Evolutionary conservation across 2,329 filamentous ascomycete genomes (phyloP), one percentile per base, ranked within the genome.

Genomic region (Elsinoe necatrix): DNA sequence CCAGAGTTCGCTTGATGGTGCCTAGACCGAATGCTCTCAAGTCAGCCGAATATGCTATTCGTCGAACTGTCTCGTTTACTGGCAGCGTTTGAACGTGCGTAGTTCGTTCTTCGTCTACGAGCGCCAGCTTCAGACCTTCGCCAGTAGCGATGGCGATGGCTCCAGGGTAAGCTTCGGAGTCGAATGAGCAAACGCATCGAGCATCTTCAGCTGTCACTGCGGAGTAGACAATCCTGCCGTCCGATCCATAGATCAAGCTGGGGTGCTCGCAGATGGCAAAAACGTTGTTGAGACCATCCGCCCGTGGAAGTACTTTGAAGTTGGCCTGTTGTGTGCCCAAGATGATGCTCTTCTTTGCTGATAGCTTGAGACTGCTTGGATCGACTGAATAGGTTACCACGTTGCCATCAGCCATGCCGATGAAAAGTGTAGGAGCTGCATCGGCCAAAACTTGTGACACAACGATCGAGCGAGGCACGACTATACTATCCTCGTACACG

Each of bases 211-310:
- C 89, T 11, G 92, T 95, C 1, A 96, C 89, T 1, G 93, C 91
- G 3, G 91, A 95, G 72, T 95, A 98, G 0, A 95, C 83, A 39
- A 96, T 86, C 20, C 91, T 81, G 0, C 87, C 89, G 67, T 96
- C 90, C 0, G 85, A 84, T 7, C 87, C 87, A 67, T 98, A 96
- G 50, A 98, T 95, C 56, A 98, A 73, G 61, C 89, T 96, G 0
- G 93, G 88, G 66, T 96, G 89, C 65, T 98, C 93, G 57, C 90
- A 95, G 0, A 89, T 95, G 0, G 90, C 89, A 68, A 98, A 95
- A 0, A 98, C 84, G 63, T 87, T 95, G 67, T 80, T 87, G 0
- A 89, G 73, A 0, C 80, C 81, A 54, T 84, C 75, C 0, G 76
- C 76, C 52, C 85, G 80, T 0, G 90, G 88, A 1, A 98, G 73